Evolutionary conservation across 83 land plant genomes (phyloP), one percentile per base, ranked within the genome.

Genomic region (Isoetes engelmannii): DNA sequence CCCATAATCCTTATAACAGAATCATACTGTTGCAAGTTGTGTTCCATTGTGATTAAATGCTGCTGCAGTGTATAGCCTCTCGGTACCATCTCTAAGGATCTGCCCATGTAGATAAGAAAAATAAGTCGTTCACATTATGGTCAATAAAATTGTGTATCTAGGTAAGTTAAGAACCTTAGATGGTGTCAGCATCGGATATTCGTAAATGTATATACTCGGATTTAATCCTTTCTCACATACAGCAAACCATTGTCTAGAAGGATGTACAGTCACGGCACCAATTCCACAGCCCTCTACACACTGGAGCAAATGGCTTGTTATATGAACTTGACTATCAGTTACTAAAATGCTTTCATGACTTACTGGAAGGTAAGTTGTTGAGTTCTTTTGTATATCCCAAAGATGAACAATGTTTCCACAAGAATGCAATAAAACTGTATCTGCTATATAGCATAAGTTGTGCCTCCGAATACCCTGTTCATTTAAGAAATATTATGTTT

Each of bases 211-310:
- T 13, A 73, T 74, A 51, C 50, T 68, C 19, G 80, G 80, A 62
- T 48, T 68, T 15, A 57, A 54, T 41, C 80, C 79, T 67, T 78
- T 78, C 72, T 78, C 80, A 68, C 80, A 78, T 17, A 78, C 80
- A 46, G 78, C 71, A 69, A 78, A 78, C 42, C 55, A 61, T 17
- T 12, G 67, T 61, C 57, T 78, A 17, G 69, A 53, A 20, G 80
- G 80, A 67, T 78, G 80, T 21, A 78, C 49, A 15, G 80, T 77
- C 45, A 78, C 80, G 20, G 69, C 68, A 44, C 80, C 80, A 49
- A 78, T 73, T 42, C 80, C 80, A 61, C 44, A 19, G 44, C 80
- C 80, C 41, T 63, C 78, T 45, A 73, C 77, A 72, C 78, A 73
- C 80, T 78, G 70, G 57, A 61, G n/a, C 10, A 54, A 18, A 69